Conservation (phyloP, 2,329 filamentous ascomycete species). For the Aspergillus eucalypticola region DNA sequence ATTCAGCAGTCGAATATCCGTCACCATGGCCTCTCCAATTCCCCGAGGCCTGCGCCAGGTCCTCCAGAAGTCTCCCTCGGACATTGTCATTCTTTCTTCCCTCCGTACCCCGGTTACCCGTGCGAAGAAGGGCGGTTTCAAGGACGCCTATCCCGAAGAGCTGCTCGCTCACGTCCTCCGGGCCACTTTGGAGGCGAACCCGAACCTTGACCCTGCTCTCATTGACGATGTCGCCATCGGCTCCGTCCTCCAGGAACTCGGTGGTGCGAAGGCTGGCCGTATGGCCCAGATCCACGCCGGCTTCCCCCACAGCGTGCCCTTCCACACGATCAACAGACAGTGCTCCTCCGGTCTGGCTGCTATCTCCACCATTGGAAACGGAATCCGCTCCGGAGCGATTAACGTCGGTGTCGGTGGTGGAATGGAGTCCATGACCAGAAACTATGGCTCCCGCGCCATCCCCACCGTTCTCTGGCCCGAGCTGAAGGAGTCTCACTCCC, state of each 20-base stretch:
- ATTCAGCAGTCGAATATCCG: neutral
- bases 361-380: conserved; percentile 71
- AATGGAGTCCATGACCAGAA: conserved; percentile 95
- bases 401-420: conserved; percentile 77
- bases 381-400: conserved; percentile 73
- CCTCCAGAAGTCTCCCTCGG: conserved; percentile 74
- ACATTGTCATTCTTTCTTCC: conserved; percentile 87
- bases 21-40: conserved; percentile 50
- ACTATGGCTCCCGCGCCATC: conserved; percentile 84
- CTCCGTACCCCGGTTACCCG: conserved; percentile 84
- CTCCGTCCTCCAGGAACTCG: conserved; percentile 86
- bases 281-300: conserved; percentile 88
- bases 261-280: conserved; percentile 83
- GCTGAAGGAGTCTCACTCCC: conserved; percentile 62
- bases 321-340: conserved; percentile 87
- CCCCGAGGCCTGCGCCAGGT: conserved; percentile 72
- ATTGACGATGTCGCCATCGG: conserved; percentile 84
- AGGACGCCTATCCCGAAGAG: conserved; percentile 88
- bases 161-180: conserved; percentile 65
- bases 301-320: conserved; percentile 68
- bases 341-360: conserved; percentile 78
- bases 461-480: conserved; percentile 78
- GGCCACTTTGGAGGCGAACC: conserved; percentile 71
- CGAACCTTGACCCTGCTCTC: conserved; percentile 67
- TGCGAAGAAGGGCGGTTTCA: conserved; percentile 78